Conservation (phyloP, 441 rosid species). For the Isatis lusitanica region DNA sequence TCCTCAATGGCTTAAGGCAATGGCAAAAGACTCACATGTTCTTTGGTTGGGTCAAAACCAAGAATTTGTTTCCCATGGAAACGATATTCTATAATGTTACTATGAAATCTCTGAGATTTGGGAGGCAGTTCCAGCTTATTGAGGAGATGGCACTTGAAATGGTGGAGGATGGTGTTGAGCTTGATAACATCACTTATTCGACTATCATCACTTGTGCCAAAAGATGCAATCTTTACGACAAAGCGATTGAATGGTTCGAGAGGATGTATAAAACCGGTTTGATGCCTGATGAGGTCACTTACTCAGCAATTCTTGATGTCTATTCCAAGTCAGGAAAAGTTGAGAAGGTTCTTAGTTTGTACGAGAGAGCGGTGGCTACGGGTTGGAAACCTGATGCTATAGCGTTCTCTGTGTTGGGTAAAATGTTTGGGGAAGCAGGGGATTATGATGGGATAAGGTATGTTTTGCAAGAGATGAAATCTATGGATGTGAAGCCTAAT, state of each 20-base stretch:
- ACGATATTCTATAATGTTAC: conserved; percentile 76
- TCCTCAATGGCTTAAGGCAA: conserved; percentile 64
- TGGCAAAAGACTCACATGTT: conserved; percentile 73
- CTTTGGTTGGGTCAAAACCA: conserved; percentile 70
- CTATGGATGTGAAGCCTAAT: conserved; percentile 81
- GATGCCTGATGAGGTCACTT: conserved; percentile 97
- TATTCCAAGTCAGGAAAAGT: conserved; percentile 80
- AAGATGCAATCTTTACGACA: conserved; percentile 64
- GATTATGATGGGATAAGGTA: conserved; percentile 90
- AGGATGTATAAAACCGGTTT: conserved; percentile 86
- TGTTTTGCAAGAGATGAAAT: conserved; percentile 83
- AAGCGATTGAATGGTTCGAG: conserved; percentile 95
- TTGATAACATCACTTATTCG: conserved; percentile 92
- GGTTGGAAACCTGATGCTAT: conserved; percentile 92
- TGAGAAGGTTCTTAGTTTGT: conserved; percentile 83
- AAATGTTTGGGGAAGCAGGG: conserved; percentile 89
- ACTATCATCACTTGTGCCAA: conserved; percentile 91
- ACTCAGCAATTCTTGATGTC: conserved; percentile 81
- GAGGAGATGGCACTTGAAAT: conserved; percentile 85
- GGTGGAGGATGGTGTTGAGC: conserved; percentile 72
- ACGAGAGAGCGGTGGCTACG: conserved; percentile 88
- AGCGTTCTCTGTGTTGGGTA: conserved; percentile 75
- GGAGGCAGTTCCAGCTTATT: conserved; percentile 78
- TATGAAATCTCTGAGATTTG: conserved; percentile 88
- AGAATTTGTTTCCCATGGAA: conserved; percentile 75